Conservation (phyloP, 2,329 filamentous ascomycete species). For the Cordyceps tenuipes region DNA sequence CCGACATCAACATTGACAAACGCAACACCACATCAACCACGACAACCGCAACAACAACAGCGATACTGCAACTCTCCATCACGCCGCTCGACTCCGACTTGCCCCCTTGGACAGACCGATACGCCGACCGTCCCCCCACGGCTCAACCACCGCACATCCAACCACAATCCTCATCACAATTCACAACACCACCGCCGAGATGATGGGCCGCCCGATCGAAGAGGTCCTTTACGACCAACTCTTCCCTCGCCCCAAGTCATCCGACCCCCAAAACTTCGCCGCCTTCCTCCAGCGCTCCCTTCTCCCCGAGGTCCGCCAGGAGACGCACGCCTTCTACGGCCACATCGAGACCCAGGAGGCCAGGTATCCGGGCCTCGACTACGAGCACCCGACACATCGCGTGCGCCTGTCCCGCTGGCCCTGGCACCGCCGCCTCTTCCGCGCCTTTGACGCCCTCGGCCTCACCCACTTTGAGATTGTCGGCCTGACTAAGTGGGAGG, state of each 20-base stretch:
- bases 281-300: conserved; percentile 61
- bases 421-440: conserved; percentile 69
- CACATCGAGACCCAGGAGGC: conserved; percentile 72
- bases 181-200: conserved; percentile 37
- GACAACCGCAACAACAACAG: too few relatives aligned
- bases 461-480: conserved; percentile 64
- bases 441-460: conserved; percentile 61
- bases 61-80: too few relatives aligned
- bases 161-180: background rate
- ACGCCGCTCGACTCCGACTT: too few relatives aligned
- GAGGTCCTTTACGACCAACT: conserved; percentile 67
- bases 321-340: conserved; percentile 71
- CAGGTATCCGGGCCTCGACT: conserved; percentile 75
- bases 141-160: background rate
- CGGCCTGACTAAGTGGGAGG: conserved; percentile 71
- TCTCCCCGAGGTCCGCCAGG: conserved; percentile 69
- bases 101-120: too few relatives aligned
- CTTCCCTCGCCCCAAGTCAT: conserved; percentile 58
- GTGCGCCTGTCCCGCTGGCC: conserved; percentile 69
- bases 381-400: conserved; percentile 63
- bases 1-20: too few relatives aligned
- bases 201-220: conserved; percentile 65
- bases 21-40: too few relatives aligned
- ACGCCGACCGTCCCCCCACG: background rate
- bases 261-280: conserved; percentile 64